Percentiles rank a stretch among this genome's conserved stretches.
Evolutionary conservation across 2,329 filamentous ascomycete genomes (phyloP).

Genomic region (Colletotrichum tropicicola): DNA sequence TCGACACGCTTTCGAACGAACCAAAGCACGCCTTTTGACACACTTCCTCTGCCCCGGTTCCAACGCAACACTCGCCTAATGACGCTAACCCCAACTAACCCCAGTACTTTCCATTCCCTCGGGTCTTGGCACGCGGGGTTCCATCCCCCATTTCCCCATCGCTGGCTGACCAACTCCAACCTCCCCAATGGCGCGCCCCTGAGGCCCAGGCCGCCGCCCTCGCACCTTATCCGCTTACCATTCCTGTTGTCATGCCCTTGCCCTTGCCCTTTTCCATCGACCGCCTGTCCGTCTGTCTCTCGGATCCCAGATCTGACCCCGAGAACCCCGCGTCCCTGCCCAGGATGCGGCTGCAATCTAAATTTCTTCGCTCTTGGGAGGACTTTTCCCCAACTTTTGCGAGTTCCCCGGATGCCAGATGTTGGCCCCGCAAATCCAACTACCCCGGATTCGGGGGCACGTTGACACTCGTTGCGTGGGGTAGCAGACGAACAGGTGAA

Average conservation of each 20-base stretch:
- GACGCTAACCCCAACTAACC: conserved; percentile 5
- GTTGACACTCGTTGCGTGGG: not conserved
- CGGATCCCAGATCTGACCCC: conserved; percentile 14
- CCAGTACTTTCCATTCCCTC: conserved; percentile 28
- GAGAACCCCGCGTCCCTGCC: conserved; percentile 8
- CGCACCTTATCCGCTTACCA: not conserved
- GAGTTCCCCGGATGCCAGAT: conserved; percentile 18
- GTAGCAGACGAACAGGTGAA: not conserved
- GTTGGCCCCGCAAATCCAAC: conserved; percentile 13
- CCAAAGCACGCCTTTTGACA: conserved; percentile 1
- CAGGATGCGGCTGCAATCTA: not conserved
- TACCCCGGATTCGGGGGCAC: conserved; percentile 19
- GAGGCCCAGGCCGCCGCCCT: not conserved
- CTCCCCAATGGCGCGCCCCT: not conserved
- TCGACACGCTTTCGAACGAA: conserved; percentile 13
- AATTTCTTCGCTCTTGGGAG: not conserved
- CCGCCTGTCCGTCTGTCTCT: not conserved
- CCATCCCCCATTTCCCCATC: conserved; percentile 4
- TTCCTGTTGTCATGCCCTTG: not conserved
- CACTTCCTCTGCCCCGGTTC: conserved; percentile 9
- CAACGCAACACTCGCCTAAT: conserved; percentile 12
- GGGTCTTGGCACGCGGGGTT: conserved; percentile 30
- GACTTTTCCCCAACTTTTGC: conserved; percentile 1
- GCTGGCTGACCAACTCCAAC: conserved; percentile 23
- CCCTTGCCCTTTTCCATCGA: conserved; percentile 9